Evolutionary conservation across 2,329 filamentous ascomycete species (phyloP).

Genomic region (Chrysoporthe austroafricana): DNA sequence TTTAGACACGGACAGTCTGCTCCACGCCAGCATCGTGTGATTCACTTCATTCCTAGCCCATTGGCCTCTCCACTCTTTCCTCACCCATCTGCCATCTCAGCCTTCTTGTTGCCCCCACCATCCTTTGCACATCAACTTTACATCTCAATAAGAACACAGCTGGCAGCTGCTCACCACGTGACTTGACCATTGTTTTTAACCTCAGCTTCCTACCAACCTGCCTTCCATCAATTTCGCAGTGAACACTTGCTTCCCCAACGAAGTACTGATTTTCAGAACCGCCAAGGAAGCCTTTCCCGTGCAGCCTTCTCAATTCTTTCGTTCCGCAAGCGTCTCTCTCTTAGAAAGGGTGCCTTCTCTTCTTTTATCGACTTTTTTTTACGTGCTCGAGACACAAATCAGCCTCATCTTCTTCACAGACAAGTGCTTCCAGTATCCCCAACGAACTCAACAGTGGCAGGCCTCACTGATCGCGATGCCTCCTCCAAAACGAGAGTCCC

Average conservation of each 20-base stretch:
- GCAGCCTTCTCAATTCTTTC: neutral
- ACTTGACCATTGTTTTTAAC: neutral
- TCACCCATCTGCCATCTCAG: no score
- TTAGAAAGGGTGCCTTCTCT: neutral
- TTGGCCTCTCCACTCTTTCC: neutral
- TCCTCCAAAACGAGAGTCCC: neutral
- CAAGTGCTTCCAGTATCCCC: neutral
- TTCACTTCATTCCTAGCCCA: neutral
- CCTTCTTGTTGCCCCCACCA: neutral
- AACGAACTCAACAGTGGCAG: neutral
- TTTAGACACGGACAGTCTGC: neutral
- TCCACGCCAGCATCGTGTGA: neutral
- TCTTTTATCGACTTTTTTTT: neutral
- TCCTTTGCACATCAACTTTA: neutral
- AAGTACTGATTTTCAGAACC: neutral
- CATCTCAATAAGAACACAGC: neutral
- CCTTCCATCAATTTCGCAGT: neutral
- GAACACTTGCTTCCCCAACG: neutral
- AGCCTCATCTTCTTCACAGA: neutral
- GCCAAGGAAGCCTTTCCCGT: neutral
- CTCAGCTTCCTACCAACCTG: neutral
- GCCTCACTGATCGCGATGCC: neutral
- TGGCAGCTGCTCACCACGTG: neutral
- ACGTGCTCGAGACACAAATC: neutral
- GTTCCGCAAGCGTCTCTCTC: neutral